phyloP scores from a whole-genome alignment of 768 basidiomycete genomes.

The Russula earlei region DNA sequence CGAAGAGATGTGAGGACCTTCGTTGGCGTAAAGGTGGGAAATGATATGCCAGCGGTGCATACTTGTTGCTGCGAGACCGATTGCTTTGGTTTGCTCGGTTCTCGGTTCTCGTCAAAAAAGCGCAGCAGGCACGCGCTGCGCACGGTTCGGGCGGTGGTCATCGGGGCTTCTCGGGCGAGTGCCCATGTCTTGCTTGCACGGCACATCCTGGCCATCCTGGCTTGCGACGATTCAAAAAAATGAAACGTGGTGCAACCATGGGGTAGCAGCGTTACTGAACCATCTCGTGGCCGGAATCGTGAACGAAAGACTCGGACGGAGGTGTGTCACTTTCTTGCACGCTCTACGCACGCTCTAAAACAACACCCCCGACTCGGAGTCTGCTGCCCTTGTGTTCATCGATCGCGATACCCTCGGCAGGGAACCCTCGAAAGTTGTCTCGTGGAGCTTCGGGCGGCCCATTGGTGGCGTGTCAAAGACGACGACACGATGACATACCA shows the following conservation, averaged over 20 bases:
- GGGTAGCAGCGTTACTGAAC: too few species aligned
- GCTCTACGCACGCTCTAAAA: too few species aligned
- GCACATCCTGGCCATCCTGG: too few species aligned
- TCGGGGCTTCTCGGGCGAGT: too few species aligned
- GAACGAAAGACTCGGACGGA: too few species aligned
- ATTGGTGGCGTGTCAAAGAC: neutral
- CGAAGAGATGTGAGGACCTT: neutral
- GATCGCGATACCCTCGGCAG: neutral
- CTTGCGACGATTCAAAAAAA: too few species aligned
- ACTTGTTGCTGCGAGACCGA: neutral
- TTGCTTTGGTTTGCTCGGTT: neutral
- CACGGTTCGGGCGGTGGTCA: neutral
- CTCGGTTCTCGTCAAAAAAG: neutral
- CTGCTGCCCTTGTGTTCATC: too few species aligned
- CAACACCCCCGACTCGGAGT: neutral
- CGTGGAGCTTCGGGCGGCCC: neutral
- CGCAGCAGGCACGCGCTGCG: conserved; percentile 3
- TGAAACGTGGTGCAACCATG: too few species aligned
- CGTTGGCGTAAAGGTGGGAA: neutral
- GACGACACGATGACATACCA: too few species aligned
- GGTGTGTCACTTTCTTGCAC: too few species aligned
- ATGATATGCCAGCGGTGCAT: neutral
- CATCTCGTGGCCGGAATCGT: too few species aligned
- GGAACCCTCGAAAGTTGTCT: neutral
- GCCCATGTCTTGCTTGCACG: too few species aligned